Evolutionary conservation across 129 eudicot genomes (phyloP).

Genomic region (Silybum marianum): DNA sequence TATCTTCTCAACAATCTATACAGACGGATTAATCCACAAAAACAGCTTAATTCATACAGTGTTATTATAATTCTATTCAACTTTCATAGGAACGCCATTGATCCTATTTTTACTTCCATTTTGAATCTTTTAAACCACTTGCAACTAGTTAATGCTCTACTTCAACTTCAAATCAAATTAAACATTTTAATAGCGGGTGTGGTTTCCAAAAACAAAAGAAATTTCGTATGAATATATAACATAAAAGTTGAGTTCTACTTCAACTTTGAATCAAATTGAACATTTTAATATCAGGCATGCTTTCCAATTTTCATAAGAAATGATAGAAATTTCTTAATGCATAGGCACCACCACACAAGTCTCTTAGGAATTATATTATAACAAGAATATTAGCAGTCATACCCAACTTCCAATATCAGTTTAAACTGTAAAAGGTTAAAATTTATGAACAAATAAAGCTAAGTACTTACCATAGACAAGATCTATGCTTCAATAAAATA

Average conservation of each 20-base stretch:
- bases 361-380: background rate
- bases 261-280: background rate
- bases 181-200: background rate
- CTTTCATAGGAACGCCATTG: background rate
- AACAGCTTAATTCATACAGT: no score
- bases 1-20: no score
- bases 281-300: background rate
- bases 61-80: no score
- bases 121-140: background rate
- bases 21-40: no score
- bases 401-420: background rate
- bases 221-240: background rate
- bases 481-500: constrained; percentile 48
- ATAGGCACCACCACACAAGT: background rate
- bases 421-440: background rate
- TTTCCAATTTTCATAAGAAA: no score
- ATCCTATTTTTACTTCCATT: background rate
- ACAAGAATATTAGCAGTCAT: background rate
- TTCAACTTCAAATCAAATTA: background rate
- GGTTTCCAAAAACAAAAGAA: background rate
- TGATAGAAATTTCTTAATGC: background rate
- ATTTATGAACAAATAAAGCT: background rate
- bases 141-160: background rate
- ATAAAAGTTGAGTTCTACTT: background rate
- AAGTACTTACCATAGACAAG: constrained; percentile 56